These are phyloP conservation scores for Podosphaera leucotricha DNA, from an alignment of 2,329 filamentous ascomycete genomes.

Conservation along the genomic window DNA sequence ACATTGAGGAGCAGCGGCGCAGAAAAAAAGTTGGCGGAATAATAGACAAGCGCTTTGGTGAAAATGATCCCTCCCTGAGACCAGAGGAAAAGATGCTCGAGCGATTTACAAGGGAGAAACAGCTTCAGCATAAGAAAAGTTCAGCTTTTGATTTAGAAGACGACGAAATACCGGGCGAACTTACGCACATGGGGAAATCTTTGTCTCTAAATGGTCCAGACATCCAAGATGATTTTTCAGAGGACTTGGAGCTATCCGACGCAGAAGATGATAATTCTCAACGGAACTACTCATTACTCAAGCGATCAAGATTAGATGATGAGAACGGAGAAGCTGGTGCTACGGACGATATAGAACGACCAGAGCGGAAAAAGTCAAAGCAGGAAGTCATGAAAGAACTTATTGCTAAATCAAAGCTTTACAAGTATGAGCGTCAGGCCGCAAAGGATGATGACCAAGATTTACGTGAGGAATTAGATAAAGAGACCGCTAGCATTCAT, in stretches of 20 bases:
- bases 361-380: conserved; percentile 78
- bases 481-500: conserved; percentile 57
- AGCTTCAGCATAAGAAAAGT: conserved; percentile 50
- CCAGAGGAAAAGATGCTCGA: conserved; percentile 82
- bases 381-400: conserved; percentile 96
- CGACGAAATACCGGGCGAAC: conserved; percentile 38
- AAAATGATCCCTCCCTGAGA: conserved; percentile 83
- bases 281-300: conserved; percentile 29
- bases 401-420: conserved; percentile 85
- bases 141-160: conserved; percentile 83
- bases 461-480: conserved; percentile 59
- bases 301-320: conserved; percentile 28
- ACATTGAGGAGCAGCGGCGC: conserved; percentile 46
- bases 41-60: conserved; percentile 79
- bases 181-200: conserved; percentile 68
- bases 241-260: conserved; percentile 38
- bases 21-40: conserved; percentile 84
- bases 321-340: conserved; percentile 26
- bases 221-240: conserved; percentile 52
- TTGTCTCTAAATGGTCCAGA: conserved; percentile 35
- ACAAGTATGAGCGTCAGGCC: conserved; percentile 87
- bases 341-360: conserved; percentile 30
- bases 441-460: conserved; percentile 87
- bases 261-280: conserved; percentile 33
- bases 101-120: conserved; percentile 73